phyloP scores from a whole-genome alignment of 306 rosid genomes.

The Carpinus fangiana region DNA sequence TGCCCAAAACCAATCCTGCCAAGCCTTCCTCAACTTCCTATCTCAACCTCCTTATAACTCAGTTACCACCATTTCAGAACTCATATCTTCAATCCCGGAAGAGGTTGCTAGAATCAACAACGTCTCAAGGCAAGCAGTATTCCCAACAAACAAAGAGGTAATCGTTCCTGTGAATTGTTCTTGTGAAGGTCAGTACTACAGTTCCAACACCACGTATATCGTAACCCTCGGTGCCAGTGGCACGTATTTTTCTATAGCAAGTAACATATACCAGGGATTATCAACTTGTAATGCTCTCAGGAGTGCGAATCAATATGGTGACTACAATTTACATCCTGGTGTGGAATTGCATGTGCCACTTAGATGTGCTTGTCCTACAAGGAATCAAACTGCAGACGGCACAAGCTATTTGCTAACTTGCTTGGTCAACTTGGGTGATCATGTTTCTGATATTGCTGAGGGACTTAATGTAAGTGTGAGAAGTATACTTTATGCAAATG shows the following conservation, averaged over 20 bases:
- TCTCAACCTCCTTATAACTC: conserved; percentile 52
- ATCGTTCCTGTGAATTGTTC: conserved; percentile 62
- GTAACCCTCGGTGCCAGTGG: background rate
- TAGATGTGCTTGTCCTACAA: conserved; percentile 70
- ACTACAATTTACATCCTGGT: conserved; percentile 28
- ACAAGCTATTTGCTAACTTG: conserved; percentile 50
- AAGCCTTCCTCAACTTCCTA: conserved; percentile 55
- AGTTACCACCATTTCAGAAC: conserved; percentile 44
- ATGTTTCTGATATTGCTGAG: conserved; percentile 28
- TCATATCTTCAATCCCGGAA: conserved; percentile 46
- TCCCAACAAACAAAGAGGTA: conserved; percentile 47
- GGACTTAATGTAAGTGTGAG: conserved; percentile 43
- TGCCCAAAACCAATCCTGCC: conserved; percentile 43
- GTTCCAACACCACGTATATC: conserved; percentile 40
- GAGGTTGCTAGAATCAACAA: conserved; percentile 53
- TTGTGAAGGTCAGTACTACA: conserved; percentile 44
- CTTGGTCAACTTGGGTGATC: conserved; percentile 42
- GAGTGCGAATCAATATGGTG: conserved; percentile 41
- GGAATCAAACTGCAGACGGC: conserved; percentile 42
- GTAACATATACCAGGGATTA: conserved; percentile 49
- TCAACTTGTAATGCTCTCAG: conserved; percentile 58
- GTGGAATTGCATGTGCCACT: conserved; percentile 57
- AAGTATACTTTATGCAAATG: conserved; percentile 50
- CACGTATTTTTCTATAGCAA: conserved; percentile 41
- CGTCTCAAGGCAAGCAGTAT: conserved; percentile 14